These are phyloP conservation scores for Mortierella antarctica DNA, from an alignment of 192 early-diverging fungal species.

Conservation along the genomic window DNA sequence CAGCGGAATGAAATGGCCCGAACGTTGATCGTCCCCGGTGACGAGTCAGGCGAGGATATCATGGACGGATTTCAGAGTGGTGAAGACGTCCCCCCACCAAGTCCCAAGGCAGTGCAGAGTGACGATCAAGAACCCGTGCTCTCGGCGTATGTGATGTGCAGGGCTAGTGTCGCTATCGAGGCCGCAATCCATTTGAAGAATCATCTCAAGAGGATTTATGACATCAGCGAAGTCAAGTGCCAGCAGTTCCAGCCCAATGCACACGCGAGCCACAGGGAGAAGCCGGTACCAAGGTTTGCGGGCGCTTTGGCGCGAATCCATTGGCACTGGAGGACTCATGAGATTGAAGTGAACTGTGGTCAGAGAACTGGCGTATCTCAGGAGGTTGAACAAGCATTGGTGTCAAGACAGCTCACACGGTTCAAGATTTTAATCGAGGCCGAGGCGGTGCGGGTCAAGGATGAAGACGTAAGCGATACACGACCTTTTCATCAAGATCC, in stretches of 20 bases:
- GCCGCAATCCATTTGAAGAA: constrained; percentile 28
- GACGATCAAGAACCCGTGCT: constrained; percentile 4
- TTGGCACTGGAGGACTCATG: constrained; percentile 18
- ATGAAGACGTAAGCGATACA: too few relatives aligned
- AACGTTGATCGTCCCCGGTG: background rate
- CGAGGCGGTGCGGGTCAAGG: constrained; percentile 12
- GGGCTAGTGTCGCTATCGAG: constrained; percentile 26
- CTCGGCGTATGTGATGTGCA: constrained; percentile 2
- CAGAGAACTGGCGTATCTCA: background rate
- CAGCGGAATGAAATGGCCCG: background rate
- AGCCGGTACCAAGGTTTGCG: constrained; percentile 10
- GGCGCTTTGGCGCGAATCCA: constrained; percentile 11
- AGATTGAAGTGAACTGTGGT: constrained; percentile 11
- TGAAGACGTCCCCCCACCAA: background rate
- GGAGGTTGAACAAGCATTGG: background rate
- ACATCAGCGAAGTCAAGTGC: constrained; percentile 32
- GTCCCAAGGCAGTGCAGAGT: background rate
- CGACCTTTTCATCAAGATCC: too few relatives aligned
- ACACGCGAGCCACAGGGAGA: constrained; percentile 30
- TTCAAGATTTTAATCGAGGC: constrained; percentile 32
- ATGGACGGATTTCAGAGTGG: background rate
- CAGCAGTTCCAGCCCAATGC: constrained; percentile 42
- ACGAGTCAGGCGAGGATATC: background rate
- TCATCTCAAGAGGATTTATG: constrained; percentile 33
- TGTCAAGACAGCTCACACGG: constrained; percentile 15